Percentiles rank a stretch among this genome's conserved stretches.
Evolutionary conservation across 495 filamentous ascomycete species (phyloP).

Genomic region (Glonium stellatum): DNA sequence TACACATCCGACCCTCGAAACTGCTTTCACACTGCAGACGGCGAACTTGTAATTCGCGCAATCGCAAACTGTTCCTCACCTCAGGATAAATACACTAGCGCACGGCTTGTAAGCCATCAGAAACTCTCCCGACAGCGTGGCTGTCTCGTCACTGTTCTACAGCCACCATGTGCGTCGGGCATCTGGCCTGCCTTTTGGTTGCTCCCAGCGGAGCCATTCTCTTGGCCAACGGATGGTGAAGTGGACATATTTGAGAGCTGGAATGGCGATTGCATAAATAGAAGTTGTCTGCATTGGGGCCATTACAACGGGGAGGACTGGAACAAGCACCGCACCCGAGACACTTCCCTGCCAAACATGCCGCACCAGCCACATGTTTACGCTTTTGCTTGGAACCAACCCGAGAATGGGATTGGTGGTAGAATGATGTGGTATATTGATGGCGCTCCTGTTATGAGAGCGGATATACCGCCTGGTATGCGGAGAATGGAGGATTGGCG

Average conservation of each 20-base stretch:
- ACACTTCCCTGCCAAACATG: constrained; percentile 32
- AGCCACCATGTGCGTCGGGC: constrained; percentile 38
- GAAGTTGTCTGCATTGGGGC: constrained; percentile 44
- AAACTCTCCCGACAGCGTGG: constrained; percentile 38
- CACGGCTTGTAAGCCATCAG: constrained; percentile 37
- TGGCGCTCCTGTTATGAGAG: constrained; percentile 39
- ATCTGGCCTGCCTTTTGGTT: constrained; percentile 46
- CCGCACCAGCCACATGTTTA: constrained; percentile 28
- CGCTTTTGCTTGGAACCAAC: constrained; percentile 40
- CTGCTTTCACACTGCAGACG: constrained; percentile 38
- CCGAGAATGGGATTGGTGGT: constrained; percentile 27
- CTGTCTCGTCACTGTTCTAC: constrained; percentile 33
- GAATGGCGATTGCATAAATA: constrained; percentile 36
- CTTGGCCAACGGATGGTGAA: constrained; percentile 31
- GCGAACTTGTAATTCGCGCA: constrained; percentile 38
- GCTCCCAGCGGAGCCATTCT: constrained; percentile 39
- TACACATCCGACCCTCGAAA: constrained; percentile 35
- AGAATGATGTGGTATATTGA: constrained; percentile 43
- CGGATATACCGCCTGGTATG: constrained; percentile 36
- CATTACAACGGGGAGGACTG: constrained; percentile 38
- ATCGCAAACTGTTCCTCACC: constrained; percentile 25
- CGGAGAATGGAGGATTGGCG: constrained; percentile 39
- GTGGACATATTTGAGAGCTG: constrained; percentile 32
- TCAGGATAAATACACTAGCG: constrained; percentile 36
- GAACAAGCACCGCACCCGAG: constrained; percentile 39